These are phyloP conservation scores for Coemansia sp. DNA, from an alignment of 192 early-diverging fungal genomes.

Conservation along the genomic window DNA sequence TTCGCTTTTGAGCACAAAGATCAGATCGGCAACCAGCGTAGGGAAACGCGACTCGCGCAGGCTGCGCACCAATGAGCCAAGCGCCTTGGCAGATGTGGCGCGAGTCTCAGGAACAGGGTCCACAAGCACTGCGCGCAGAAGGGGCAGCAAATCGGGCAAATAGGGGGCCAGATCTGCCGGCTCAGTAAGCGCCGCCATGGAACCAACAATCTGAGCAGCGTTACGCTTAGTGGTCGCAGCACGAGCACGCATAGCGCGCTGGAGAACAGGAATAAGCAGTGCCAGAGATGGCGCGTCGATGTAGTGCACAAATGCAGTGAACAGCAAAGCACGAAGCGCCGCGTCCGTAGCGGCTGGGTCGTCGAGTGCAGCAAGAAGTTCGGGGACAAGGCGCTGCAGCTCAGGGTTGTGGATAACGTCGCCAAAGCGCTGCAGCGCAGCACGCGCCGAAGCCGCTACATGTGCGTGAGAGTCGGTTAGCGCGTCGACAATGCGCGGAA, in stretches of 20 bases:
- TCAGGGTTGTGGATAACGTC: conserved; percentile 98
- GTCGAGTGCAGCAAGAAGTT: conserved; percentile 78
- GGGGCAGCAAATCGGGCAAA: conserved; percentile 75
- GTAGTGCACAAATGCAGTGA: conserved; percentile 97
- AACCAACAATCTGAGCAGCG: conserved; percentile 97
- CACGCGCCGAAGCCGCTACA: conserved; percentile 83
- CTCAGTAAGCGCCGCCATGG: conserved; percentile 95
- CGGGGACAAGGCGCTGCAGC: conserved; percentile 88
- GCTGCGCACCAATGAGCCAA: conserved; percentile 88
- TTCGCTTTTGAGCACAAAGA: conserved; percentile 84
- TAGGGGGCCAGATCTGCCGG: conserved; percentile 92
- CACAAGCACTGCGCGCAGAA: conserved; percentile 84
- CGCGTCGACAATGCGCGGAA: conserved; percentile 89
- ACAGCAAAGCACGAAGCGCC: conserved; percentile 81
- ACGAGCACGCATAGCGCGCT: conserved; percentile 88
- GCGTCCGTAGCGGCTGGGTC: conserved; percentile 83
- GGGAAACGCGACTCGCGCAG: conserved; percentile 95
- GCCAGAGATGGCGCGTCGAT: conserved; percentile 96
- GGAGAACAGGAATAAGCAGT: conserved; percentile 90
- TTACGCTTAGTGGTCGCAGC: conserved; percentile 89
- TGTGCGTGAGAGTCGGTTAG: conserved; percentile 90
- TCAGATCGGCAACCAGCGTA: conserved; percentile 80
- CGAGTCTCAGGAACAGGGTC: conserved; percentile 97
- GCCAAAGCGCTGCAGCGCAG: conserved; percentile 84
- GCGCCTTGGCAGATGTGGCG: conserved; percentile 87